Evolutionary conservation across 2,329 filamentous ascomycete genomes (phyloP), one percentile per base, ranked within the genome.

Genomic region (Didymella lethalis): DNA sequence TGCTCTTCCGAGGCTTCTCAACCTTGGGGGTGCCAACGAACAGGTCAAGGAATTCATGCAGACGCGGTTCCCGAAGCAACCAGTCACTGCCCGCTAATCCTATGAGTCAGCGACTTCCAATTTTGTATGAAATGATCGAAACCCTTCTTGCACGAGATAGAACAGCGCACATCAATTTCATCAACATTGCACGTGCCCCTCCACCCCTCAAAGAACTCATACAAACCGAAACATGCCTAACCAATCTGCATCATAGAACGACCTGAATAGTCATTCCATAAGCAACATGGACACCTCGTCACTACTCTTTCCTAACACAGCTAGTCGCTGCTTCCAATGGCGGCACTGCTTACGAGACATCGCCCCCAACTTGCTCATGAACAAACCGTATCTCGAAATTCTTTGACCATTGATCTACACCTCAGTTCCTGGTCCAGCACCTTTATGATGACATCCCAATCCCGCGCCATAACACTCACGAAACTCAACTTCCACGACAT

Each of bases 1-100:
- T 6, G 69, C 64, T 1, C 69, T 79, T 40, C 69, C 68, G n/a
- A 52, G 41, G 16, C 54, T 28, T n/a, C 16, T 44, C n/a, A 57
- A 66, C 4, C 52, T 73, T 2, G 64, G 69, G 8, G 59, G 61
- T n/a, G 70, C 68, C 4, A 73, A 77, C 41, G 64, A 65, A 28
- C 70, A 76, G 48, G 77, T 79, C 18, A 73, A 65, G 53, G 66
- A 73, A 34, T 78, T 67, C 54, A 76, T 68, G 49, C 60, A 51
- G 57, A 74, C 41, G n/a, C 12, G 25, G 8, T 44, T 44, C 28
- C 41, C 41, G 2, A 44, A 44, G 7, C 23, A 28, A 12, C 23
- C 14, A 28, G 7, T 25, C 6, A n/a, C 41, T n/a, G 23, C 14
- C 2, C 23, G 25, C 2, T 44, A 23, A 44, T 16, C 7, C 16